Evolutionary conservation across 352 stramenopile species (phyloP), one percentile per base, ranked within the genome.

Genomic region (Phytopythium aichiense): DNA sequence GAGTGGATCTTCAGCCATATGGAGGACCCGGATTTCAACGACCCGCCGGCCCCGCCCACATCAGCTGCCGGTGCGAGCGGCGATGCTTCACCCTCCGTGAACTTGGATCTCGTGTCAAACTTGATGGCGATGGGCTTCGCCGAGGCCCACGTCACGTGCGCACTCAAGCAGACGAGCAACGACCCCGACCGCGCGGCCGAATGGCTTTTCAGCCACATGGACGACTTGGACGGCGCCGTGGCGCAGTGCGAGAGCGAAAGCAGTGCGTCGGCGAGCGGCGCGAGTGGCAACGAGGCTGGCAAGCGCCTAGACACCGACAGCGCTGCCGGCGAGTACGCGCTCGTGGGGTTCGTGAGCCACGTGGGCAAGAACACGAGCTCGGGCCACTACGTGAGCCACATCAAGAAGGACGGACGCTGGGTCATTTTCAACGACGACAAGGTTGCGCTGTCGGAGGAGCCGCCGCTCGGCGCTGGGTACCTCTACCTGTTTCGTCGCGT

Each of bases 371-470:
- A 98, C 73, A 98, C 96, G 11, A 95, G 81, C 71, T 98, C 93
- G 65, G 98, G 98, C 0, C 98, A 99, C 75, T 99, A 99, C 74
- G 96, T 99, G 30, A 94, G 87, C 42, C 97, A 99, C 74, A 89
- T 99, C 72, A 98, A 98, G 74, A 98, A 98, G 67, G 72, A 98
- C 20, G 92, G 87, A 8, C 87, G 91, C 61, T 99, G 97, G 97
- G 79, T 99, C 49, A 99, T 99, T 67, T 99, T 99, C 72, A 99
- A 99, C 74, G 98, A 99, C 68, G 92, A 98, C 73, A 99, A 99
- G 74, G 95, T 99, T 18, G 96, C 95, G 28, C 63, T 98, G 4
- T 99, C 94, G 7, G 84, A 98, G 61, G 82, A 95, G 58, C 94
- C 97, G 23, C 97, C 97, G 9, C 82, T 98, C 56, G 81, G 87